Base-by-base conservation (phyloP, 2,329 filamentous ascomycete genomes). In the Fusarium nisikadoi region DNA sequence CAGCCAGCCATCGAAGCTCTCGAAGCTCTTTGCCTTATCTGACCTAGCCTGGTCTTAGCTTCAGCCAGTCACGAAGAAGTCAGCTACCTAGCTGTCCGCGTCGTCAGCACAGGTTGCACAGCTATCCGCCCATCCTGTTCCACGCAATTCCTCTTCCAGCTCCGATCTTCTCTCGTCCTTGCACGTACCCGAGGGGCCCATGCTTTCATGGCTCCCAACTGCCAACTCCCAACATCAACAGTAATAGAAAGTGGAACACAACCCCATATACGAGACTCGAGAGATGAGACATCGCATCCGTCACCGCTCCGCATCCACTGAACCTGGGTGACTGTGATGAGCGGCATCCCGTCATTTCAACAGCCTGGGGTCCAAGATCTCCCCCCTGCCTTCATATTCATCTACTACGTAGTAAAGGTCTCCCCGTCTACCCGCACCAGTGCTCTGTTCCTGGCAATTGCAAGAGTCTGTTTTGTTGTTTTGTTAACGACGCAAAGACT, bases 111-210 rank as follows among this genome's bases (percentile, higher is more conserved):
- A n/a, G 33, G 49, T 27, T 53, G 65, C 61, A 57, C 63, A 64
- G 70, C 63, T 73, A 49, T 64, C 59, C 47, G 49, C 57, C 56
- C 57, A 63, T 56, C 29, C 49, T 72, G 61, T 68, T 75, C 65
- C 68, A 75, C 49, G 59, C 63, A 75, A 60, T 68, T 68, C 55
- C 39, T 54, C 57, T 60, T 45, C 50, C 63, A 74, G 65, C 71
- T 74, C 65, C 55, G 71, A 72, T 73, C 46, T 50, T 52, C 58
- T 62, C 65, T 68, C 55, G 39, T 66, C 50, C 65, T 65, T 49
- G 69, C 55, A 60, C 62, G 56, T 63, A 70, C 72, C 71, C 62
- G 72, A 76, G 71, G 42, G 67, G 46, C 36, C 74, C 74, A 73
- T 72, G 70, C 53, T 71, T 54, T 49, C 31, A 66, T 53, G 69